Evolutionary conservation across 2,329 filamentous ascomycete genomes (phyloP).

Genomic region (Phaeosphaeria sp.): DNA sequence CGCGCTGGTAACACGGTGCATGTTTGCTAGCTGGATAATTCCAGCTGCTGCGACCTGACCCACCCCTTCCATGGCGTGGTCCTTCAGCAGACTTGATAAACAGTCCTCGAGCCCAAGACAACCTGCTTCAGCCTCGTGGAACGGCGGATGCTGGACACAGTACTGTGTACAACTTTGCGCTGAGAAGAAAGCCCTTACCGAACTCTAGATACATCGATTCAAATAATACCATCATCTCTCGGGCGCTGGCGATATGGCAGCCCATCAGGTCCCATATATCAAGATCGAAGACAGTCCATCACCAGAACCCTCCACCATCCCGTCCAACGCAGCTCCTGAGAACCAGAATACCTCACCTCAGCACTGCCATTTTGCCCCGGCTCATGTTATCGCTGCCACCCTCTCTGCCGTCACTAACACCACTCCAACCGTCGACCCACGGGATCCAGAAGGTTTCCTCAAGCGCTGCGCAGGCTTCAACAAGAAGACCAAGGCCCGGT

Average conservation of each 20-base stretch:
- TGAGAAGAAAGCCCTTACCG: not conserved
- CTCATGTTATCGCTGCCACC: not conserved
- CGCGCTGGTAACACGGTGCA: conserved; percentile 6
- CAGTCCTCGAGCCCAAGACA: not conserved
- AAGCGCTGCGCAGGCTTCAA: conserved; percentile 35
- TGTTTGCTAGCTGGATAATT: conserved; percentile 5
- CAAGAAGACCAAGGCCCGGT: conserved; percentile 34
- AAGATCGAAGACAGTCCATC: conserved; percentile 12
- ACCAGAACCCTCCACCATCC: conserved; percentile 5
- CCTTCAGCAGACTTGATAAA: not conserved
- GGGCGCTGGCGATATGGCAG: not conserved
- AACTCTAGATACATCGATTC: not conserved
- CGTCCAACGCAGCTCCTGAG: not conserved
- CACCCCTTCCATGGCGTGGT: not conserved
- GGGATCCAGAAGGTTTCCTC: conserved; percentile 37
- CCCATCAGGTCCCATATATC: not conserved
- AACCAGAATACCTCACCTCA: not conserved
- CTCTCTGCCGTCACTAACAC: conserved; percentile 1
- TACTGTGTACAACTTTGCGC: not conserved
- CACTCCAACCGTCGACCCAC: conserved; percentile 20
- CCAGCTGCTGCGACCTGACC: not conserved
- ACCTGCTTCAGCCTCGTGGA: not conserved
- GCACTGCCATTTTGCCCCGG: not conserved
- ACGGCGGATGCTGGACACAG: not conserved
- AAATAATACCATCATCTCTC: not conserved